Evolutionary conservation across 805 yeast genomes (phyloP), one percentile per base, ranked within the genome.

Genomic region (Candida chilensis): DNA sequence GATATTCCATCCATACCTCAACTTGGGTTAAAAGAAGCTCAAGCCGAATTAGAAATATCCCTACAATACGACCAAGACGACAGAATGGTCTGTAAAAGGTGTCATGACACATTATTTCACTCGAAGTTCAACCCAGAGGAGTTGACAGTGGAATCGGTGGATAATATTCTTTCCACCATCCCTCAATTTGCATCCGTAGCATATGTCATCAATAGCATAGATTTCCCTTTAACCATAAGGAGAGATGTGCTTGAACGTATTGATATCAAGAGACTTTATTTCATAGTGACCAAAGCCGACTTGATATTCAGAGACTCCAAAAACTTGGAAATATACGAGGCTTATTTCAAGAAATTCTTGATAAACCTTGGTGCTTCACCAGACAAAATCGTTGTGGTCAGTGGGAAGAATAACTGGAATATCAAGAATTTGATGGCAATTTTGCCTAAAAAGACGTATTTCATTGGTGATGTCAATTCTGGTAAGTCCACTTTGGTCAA

Each of bases 401-500:
- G 82, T 33, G 74, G 78, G 0, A 55, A 52, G 20, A 52, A 54
- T 6, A 59, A 61, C 16, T 78, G 87, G 87, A 64, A 69, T 19
- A 42, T 71, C 3, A 42, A 54, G 2, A 40, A 45, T 2, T 42
- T 80, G 3, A 37, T 61, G 6, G 40, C 50, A 2, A 41, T 41
- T 5, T 42, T 79, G 5, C 59, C 60, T 4, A 43, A 47, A 21
- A 52, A 55, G 19, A 48, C 69, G 5, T 76, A 71, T 42, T 49
- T 82, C 18, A 54, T 81, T 14, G 94, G 94, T 1, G 65, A 64
- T 35, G 74, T 79, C 8, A 82, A 82, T 43, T 64, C 71, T 10
- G 94, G 94, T 1, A 82, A 82, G 46, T 74, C 85, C 3, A 63
- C 79, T 2, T 39, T 82, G 21, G 60, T 79, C 1, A 70, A 66